Evolutionary conservation across 169 alveolate species (phyloP), one percentile per base, ranked within the genome.

Genomic region (Babesia caballi): DNA sequence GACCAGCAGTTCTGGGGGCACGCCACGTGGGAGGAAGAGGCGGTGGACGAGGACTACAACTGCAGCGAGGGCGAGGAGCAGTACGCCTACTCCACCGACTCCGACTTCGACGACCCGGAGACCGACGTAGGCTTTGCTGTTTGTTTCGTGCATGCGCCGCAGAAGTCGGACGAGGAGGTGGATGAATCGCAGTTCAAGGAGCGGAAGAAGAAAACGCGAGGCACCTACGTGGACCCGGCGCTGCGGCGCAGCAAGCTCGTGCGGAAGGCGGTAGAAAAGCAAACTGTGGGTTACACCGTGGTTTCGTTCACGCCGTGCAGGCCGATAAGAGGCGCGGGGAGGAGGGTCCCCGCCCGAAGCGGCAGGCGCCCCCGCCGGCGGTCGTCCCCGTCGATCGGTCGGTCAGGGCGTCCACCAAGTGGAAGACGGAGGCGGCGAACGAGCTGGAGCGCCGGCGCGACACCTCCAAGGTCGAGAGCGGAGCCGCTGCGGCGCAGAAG

Each of bases 11-110:
- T 91, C 57, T 91, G 95, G 95, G 88, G 89, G 32, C 92, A 91
- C 65, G 61, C 75, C 36, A 91, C 94, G 5, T 91, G 95, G 95
- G 93, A 82, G 30, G 95, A 91, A 63, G 95, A 91, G 63, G 91
- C 78, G 38, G 90, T 77, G 9, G 95, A 91, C 51, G 94, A 82
- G 63, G 95, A 91, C 46, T 91, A 91, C 85, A 90, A 85, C 50
- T 85, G 93, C 84, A 85, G 92, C 40, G 95, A 91, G 58, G 95
- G 93, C 5, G 95, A 91, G 65, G 95, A 85, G 41, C 91, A 81
- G 57, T 91, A 91, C 71, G 88, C 72, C 33, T 92, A 87, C 77
- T 54, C 85, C 19, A 84, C 92, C n/a, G 94, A 87, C 33, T 88
- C 95, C 23, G 95, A 90, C 60, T 91, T 90, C 50, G 95, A 88